Conservation (phyloP, 1,284 basidiomycete species). For the Pyrrhoderma noxium region DNA sequence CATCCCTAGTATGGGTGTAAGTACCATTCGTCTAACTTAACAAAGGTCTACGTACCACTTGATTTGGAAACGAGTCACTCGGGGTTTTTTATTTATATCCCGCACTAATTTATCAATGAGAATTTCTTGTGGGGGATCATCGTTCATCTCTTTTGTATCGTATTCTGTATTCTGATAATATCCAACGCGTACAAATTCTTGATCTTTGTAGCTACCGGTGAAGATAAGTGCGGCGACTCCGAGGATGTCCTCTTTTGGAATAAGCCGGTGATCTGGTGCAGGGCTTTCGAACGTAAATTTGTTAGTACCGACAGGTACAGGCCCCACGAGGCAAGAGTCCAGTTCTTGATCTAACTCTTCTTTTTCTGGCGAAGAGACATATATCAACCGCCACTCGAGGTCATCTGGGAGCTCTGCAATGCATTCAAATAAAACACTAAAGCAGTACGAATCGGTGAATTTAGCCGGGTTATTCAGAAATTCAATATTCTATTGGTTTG, state of each 20-base stretch:
- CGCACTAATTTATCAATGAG: slow-evolving; percentile 76
- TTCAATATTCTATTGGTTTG: slow-evolving; percentile 59
- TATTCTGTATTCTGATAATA: slow-evolving; percentile 99
- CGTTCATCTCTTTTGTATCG: slow-evolving; percentile 86
- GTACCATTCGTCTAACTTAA: no score
- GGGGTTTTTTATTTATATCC: slow-evolving; percentile 87
- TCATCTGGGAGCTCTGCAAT: slow-evolving; percentile 86
- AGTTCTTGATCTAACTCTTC: slow-evolving; percentile 93
- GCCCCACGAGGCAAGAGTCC: slow-evolving; percentile 93
- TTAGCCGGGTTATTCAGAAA: slow-evolving; percentile 91
- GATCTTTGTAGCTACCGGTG: slow-evolving; percentile 85
- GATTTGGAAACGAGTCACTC: slow-evolving; percentile 89
- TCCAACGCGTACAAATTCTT: slow-evolving; percentile 97
- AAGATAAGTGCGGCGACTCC: slow-evolving; percentile 89
- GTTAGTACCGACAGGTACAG: slow-evolving; percentile 84
- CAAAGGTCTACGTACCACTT: slow-evolving; percentile 56
- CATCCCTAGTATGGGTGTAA: slow-evolving; percentile 56
- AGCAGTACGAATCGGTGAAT: slow-evolving; percentile 88
- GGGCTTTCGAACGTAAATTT: slow-evolving; percentile 92
- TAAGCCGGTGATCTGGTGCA: slow-evolving; percentile 63
- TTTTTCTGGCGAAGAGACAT: slow-evolving; percentile 90
- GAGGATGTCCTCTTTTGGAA: slow-evolving; percentile 78
- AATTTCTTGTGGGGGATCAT: slow-evolving; percentile 61
- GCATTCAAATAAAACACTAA: slow-evolving; percentile 97
- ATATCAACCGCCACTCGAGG: slow-evolving; percentile 69